Evolutionary conservation across 306 rosid genomes (phyloP).

Genomic region (Quercus berberidifolia): DNA sequence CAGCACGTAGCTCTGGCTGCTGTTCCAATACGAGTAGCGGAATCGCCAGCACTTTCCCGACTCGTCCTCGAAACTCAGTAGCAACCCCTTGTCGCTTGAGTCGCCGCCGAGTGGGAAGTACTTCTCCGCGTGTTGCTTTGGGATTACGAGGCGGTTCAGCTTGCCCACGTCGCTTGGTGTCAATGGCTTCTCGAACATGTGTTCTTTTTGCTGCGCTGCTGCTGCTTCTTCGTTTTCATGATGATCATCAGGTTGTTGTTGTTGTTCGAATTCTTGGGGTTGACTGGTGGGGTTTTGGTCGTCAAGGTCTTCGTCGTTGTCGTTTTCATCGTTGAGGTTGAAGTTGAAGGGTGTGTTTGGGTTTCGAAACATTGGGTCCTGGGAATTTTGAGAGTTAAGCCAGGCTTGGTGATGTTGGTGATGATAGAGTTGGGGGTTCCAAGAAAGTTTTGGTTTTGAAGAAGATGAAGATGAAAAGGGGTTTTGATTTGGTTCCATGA

Average conservation of each 20-base stretch:
- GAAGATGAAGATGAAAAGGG: constrained; percentile 9
- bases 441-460: constrained; percentile 10
- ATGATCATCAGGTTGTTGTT: not conserved
- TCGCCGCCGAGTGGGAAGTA: constrained; percentile 70
- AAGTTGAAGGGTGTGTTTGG: constrained; percentile 16
- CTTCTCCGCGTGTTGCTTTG: constrained; percentile 91
- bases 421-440: constrained; percentile 24
- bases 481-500: constrained; percentile 29
- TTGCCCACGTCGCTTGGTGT: constrained; percentile 97
- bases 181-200: constrained; percentile 90
- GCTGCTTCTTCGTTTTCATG: too few relatives aligned
- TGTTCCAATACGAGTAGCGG: constrained; percentile 97
- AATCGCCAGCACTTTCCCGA: constrained; percentile 87
- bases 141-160: constrained; percentile 93
- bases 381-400: not conserved
- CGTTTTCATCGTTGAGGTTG: constrained; percentile 32
- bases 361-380: not conserved
- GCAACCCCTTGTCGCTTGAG: constrained; percentile 50
- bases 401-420: not conserved
- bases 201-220: constrained; percentile 29
- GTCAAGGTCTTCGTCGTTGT: constrained; percentile 16
- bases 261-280: not conserved
- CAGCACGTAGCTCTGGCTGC: constrained; percentile 92
- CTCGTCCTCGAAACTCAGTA: constrained; percentile 94
- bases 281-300: not conserved